Base-by-base conservation (phyloP, 176 grass and related monocot species). In the Chrysopogon serrulatus region DNA sequence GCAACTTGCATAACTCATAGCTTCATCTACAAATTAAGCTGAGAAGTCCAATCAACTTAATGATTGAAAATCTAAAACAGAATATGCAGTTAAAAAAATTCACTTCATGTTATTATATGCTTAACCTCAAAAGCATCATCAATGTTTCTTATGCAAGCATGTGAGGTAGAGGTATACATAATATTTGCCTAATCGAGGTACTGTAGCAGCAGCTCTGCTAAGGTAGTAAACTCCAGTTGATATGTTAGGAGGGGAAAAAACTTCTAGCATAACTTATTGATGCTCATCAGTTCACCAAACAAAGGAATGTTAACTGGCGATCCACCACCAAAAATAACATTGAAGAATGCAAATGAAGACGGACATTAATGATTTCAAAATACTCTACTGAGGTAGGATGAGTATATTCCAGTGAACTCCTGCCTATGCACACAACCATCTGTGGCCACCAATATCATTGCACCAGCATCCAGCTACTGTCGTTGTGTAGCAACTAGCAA, bases 11-110 rank as follows among this genome's bases (percentile, higher is more conserved):
- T 48, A 73, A 32, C 18, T 72, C 42, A 47, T 28, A 71, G 69
- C 13, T 76, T 42, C 19, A 34, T 77, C 35, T 65, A 71, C 33
- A 74, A 86, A 71, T 51, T 49, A 62, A 81, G n/a, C 78, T 80
- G 41, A 77, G 6, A 39, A 45, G 16, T 13, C 8, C 34, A 64
- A 41, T 31, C 26, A 89, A 80, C 45, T 67, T 39, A 68, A 47
- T 11, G 16, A 82, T 1, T 3, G 23, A 57, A 54, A 57, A 57
- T 57, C 54, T 3, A 59, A 26, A 59, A 8, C 8, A 57, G 53
- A 57, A 57, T 23, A 53, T 53, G 19, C 53, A 57, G 9, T 57
- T n/a, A 8, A 57, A 57, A 32, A 11, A 40, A 64, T 73, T 40
- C 65, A n/a, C 8, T 24, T 80, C 6, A 30, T 42, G 57, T 18